A percentile compares a stretch with the other conserved stretches of the same genome.
Conservation (phyloP, 345 rosid genomes). For the Kandelia obovata region DNA sequence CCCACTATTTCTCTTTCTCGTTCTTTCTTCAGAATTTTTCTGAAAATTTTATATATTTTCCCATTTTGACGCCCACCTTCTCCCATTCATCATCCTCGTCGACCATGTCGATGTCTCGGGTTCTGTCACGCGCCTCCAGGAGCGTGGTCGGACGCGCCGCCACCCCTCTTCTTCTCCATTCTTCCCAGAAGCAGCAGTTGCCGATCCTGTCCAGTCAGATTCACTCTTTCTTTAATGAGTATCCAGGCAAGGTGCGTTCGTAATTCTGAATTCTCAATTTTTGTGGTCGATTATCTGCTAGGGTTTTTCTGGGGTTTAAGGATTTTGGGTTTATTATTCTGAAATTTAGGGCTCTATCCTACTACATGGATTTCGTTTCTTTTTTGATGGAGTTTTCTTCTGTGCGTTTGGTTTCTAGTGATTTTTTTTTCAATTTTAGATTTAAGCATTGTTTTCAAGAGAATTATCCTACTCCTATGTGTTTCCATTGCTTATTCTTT, state of each 20-base stretch:
- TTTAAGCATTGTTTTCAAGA: too few relatives aligned
- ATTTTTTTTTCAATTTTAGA: too few relatives aligned
- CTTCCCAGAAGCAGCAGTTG: constrained; percentile 31
- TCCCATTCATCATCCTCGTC: neutral
- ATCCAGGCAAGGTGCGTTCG: constrained; percentile 35
- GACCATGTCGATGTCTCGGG: constrained; percentile 49
- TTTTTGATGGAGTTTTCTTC: neutral
- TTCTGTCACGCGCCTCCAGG: constrained; percentile 52
- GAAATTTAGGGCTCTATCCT: neutral
- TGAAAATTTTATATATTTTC: neutral
- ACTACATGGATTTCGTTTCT: neutral
- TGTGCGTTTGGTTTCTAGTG: too few relatives aligned
- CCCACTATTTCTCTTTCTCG: neutral
- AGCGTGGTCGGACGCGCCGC: constrained; percentile 41
- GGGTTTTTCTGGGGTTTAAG: constrained; percentile 55
- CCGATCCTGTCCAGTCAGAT: constrained; percentile 34
- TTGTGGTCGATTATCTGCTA: neutral
- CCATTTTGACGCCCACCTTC: neutral
- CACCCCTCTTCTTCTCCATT: constrained; percentile 33
- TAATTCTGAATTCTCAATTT: neutral
- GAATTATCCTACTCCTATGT: too few relatives aligned
- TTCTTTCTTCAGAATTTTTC: too few relatives aligned
- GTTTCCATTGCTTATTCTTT: too few relatives aligned
- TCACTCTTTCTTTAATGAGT: constrained; percentile 34
- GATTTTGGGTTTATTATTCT: neutral